Conservation (phyloP, 1,284 basidiomycete genomes). For the Kwoniella shivajii region DNA sequence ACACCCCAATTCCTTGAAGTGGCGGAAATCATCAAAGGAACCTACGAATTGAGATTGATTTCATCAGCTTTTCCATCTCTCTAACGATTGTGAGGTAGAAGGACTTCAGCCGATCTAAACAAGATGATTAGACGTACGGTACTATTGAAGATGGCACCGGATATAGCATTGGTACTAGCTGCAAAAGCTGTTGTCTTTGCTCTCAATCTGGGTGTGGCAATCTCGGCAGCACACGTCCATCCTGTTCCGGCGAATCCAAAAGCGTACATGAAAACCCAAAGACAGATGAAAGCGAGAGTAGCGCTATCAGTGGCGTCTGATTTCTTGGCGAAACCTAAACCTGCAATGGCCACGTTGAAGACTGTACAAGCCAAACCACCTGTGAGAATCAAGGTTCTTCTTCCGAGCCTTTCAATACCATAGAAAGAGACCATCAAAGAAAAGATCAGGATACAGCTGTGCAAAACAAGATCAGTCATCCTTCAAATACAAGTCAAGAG, state of each 20-base stretch:
- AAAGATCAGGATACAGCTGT: constrained; percentile 8
- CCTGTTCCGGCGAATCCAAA: constrained; percentile 19
- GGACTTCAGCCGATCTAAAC: too few species aligned
- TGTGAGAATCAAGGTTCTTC: constrained; percentile 1
- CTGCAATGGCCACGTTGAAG: constrained; percentile 21
- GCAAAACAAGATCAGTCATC: not conserved
- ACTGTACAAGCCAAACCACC: constrained; percentile 7
- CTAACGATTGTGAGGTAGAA: too few species aligned
- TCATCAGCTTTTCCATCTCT: too few species aligned
- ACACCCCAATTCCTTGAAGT: constrained; percentile 17
- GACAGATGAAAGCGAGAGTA: constrained; percentile 14
- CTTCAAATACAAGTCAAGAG: constrained; percentile 1
- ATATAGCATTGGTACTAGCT: constrained; percentile 8
- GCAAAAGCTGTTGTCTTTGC: constrained; percentile 22
- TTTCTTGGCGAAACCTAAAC: constrained; percentile 14
- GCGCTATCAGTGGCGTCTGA: constrained; percentile 4
- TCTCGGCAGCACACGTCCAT: constrained; percentile 21
- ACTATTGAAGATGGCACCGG: constrained; percentile 22
- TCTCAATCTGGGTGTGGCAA: constrained; percentile 14
- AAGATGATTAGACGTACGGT: constrained; percentile 7
- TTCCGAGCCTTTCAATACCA: constrained; percentile 17
- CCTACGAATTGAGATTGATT: too few species aligned
- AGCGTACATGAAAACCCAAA: constrained; percentile 24
- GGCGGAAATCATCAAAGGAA: constrained; percentile 29
- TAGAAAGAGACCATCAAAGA: constrained; percentile 12